Evolutionary conservation across 2,329 filamentous ascomycete genomes (phyloP), one percentile per base, ranked within the genome.

Genomic region (Pseudovirgaria hyperparasitica): DNA sequence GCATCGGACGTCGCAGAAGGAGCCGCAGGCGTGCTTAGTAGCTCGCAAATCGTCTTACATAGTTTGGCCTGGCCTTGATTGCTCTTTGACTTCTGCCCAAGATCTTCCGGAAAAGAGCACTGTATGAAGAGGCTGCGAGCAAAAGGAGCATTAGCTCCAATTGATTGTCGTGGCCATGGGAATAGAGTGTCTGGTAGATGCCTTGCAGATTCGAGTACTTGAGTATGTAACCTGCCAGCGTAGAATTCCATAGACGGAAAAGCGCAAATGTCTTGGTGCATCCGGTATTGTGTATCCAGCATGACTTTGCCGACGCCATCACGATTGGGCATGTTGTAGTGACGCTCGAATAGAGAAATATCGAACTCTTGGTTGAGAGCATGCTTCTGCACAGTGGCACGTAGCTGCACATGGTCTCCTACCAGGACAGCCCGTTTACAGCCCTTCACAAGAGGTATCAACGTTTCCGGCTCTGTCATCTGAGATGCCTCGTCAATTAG

Each of bases 401-500:
- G 48, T 4, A 63, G 50, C 32, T 65, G 58, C 2, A 62, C 57
- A 36, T 64, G 59, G 25, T 64, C 60, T 1, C 59, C 60, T 2
- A 64, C 59, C 1, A 64, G 36, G 3, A 63, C 49, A 2, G 51
- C 58, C 25, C 51, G 53, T n/a, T 41, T 31, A 25, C 59, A 61
- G 0, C 57, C 55, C 28, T 60, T 63, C 7, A 55, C 46, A n/a
- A 41, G 28, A 11, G 38, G 38, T 0, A 62, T 45, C 1, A 63
- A 36, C 3, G 52, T 54, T 1, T 42, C 49, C 0, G 59, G 51
- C 30, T 65, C 60, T 0, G 57, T 62, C 29, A 57, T 57, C 32
- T 64, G 60, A 3, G 60, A 64, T 5, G 61, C 60, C 41, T 64
- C 58, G 29, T 62, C 58, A 4, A 65, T 45, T 29, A 63, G 50